These are phyloP conservation scores for Chalciporus sp. DNA, from an alignment of 1,284 basidiomycete genomes.

Conservation along the genomic window DNA sequence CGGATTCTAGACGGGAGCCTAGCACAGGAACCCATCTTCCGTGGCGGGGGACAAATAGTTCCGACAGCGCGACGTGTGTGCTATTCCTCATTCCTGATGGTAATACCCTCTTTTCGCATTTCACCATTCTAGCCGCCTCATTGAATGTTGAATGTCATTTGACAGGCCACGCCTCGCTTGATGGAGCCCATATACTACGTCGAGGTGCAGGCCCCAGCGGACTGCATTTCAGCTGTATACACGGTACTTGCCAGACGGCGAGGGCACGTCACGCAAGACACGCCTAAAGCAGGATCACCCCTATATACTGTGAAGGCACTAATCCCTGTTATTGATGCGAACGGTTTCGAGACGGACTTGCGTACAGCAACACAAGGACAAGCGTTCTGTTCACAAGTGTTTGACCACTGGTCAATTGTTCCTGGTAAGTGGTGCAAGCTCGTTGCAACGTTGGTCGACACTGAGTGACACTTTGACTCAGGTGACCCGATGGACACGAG, in stretches of 20 bases:
- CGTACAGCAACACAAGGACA: constrained; percentile 97
- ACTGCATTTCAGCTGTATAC: constrained; percentile 97
- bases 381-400: constrained; percentile 94
- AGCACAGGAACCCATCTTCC: constrained; percentile 94
- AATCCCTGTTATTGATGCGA: constrained; percentile 97
- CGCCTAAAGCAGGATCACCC: constrained; percentile 96
- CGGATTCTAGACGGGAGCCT: constrained; percentile 90
- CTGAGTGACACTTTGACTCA: constrained; percentile 31
- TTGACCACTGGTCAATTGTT: constrained; percentile 98
- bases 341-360: constrained; percentile 98
- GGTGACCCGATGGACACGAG: constrained; percentile 96
- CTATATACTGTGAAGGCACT: constrained; percentile 97
- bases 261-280: constrained; percentile 97
- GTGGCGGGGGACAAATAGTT: constrained; percentile 98
- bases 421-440: constrained; percentile 62
- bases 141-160: neutral
- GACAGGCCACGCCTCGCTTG: constrained; percentile 83
- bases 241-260: constrained; percentile 94
- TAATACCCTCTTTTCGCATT: constrained; percentile 37
- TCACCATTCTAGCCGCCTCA: constrained; percentile 3
- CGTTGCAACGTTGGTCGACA: constrained; percentile 17
- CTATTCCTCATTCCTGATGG: constrained; percentile 99
- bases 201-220: constrained; percentile 97
- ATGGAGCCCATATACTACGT: constrained; percentile 99
- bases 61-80: constrained; percentile 96